A percentile compares a stretch with the other conserved stretches of the same genome.
These are phyloP conservation scores for Fagopyrum homotropicum DNA, from an alignment of 148 eudicot species.

Conservation along the genomic window DNA sequence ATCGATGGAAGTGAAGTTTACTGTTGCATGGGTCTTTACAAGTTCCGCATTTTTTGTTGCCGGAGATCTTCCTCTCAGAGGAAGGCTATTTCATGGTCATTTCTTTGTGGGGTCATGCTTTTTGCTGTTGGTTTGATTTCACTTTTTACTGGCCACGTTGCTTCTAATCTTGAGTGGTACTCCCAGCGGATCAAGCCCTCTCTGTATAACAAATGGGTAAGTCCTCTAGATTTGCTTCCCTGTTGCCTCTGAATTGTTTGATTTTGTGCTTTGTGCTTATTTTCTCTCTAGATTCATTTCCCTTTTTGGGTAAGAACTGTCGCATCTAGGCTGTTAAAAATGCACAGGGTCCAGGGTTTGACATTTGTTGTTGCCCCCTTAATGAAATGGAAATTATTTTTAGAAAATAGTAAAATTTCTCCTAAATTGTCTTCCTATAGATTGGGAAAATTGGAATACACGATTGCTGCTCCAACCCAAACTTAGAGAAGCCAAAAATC, in stretches of 20 bases:
- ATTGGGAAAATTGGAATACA: neutral
- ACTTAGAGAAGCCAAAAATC: neutral
- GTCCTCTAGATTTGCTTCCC: neutral
- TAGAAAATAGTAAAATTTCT: neutral
- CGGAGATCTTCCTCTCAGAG: constrained; percentile 33
- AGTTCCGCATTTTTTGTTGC: constrained; percentile 22
- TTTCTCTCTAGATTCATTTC: neutral
- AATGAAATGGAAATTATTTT: neutral
- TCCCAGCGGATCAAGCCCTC: constrained; percentile 64
- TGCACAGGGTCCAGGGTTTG: neutral
- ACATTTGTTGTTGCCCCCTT: neutral
- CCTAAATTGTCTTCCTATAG: neutral
- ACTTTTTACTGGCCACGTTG: constrained; percentile 83
- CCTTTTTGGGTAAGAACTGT: neutral
- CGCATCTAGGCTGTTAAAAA: neutral
- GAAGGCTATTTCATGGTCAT: constrained; percentile 54
- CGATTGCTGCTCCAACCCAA: neutral
- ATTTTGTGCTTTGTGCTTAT: neutral
- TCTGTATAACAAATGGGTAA: constrained; percentile 50
- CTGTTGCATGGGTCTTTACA: constrained; percentile 8
- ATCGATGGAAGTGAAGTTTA: constrained; percentile 3
- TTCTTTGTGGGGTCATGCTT: constrained; percentile 74
- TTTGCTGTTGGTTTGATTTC: constrained; percentile 86
- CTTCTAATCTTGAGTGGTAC: constrained; percentile 90
- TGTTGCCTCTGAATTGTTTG: neutral